These are phyloP conservation scores for Candida awuae DNA, from an alignment of 805 yeast species.

Conservation along the genomic window DNA sequence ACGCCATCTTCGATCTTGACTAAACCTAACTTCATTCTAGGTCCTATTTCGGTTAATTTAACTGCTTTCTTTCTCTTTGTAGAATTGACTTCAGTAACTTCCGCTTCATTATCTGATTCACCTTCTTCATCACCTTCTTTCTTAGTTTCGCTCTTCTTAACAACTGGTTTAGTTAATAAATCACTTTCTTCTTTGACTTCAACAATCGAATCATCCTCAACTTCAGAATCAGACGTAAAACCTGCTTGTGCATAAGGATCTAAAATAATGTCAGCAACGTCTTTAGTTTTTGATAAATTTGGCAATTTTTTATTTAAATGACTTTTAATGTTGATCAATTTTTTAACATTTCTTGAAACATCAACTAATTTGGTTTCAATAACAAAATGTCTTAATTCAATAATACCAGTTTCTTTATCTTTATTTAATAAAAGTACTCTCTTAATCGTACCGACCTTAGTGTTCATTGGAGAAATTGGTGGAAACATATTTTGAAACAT, in stretches of 20 bases:
- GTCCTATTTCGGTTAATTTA: conserved; percentile 88
- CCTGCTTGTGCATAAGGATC: conserved; percentile 68
- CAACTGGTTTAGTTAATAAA: conserved; percentile 18
- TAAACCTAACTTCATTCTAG: conserved; percentile 68
- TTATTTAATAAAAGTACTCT: conserved; percentile 81
- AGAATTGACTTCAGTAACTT: conserved; percentile 13
- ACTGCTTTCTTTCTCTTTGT: conserved; percentile 65
- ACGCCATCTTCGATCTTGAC: conserved; percentile 89
- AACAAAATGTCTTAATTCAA: conserved; percentile 83
- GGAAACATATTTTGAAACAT: conserved; percentile 96
- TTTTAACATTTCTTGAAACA: conserved; percentile 64
- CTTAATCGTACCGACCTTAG: conserved; percentile 65
- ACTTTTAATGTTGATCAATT: conserved; percentile 54
- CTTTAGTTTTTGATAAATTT: conserved; percentile 55
- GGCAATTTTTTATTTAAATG: conserved; percentile 61
- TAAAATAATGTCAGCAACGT: conserved; percentile 73
- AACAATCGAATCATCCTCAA: conserved; percentile 83
- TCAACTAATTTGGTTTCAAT: conserved; percentile 83
- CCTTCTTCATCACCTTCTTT: neutral
- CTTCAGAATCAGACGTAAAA: conserved; percentile 85
- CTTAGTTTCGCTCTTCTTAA: conserved; percentile 11
- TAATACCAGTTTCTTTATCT: conserved; percentile 58
- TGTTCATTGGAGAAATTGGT: conserved; percentile 78
- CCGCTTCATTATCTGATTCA: conserved; percentile 14
- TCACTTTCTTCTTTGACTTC: conserved; percentile 37